A percentile compares a stretch with the other conserved stretches of the same genome.
Evolutionary conservation across 2,329 filamentous ascomycete species (phyloP).

Genomic region (Sporothrix sp.): DNA sequence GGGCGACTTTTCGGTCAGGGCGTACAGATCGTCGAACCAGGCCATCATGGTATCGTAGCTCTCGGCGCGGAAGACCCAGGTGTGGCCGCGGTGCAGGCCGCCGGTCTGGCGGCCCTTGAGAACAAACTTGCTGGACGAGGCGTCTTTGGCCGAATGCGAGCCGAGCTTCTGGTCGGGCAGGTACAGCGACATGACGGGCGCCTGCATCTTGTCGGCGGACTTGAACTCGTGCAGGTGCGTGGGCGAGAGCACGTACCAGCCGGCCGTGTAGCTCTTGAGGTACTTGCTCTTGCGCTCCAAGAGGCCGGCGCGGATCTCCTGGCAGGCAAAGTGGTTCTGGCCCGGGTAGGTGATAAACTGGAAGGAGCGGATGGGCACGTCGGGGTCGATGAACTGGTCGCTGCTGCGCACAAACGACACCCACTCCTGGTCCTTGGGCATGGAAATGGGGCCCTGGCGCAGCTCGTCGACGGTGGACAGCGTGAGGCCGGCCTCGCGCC

Average conservation of each 20-base stretch:
- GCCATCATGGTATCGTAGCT: conserved; percentile 91
- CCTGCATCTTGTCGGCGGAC: conserved; percentile 85
- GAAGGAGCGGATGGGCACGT: conserved; percentile 63
- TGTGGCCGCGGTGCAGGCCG: conserved; percentile 73
- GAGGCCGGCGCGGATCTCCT: conserved; percentile 82
- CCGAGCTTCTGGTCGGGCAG: conserved; percentile 92
- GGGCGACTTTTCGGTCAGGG: conserved; percentile 75
- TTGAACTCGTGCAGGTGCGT: conserved; percentile 99
- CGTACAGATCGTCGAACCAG: conserved; percentile 90
- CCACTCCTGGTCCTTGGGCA: conserved; percentile 94
- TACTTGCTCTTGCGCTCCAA: conserved; percentile 98
- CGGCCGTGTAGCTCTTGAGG: conserved; percentile 90
- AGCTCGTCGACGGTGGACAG: conserved; percentile 72
- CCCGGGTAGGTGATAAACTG: conserved; percentile 88
- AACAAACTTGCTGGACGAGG: conserved; percentile 93
- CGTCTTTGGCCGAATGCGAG: conserved; percentile 72
- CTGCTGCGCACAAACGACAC: conserved; percentile 68
- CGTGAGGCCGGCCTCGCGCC: conserved; percentile 77
- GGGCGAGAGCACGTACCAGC: conserved; percentile 93
- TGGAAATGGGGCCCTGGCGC: conserved; percentile 73
- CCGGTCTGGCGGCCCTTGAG: conserved; percentile 94
- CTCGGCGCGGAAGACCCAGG: conserved; percentile 62
- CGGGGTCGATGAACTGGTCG: conserved; percentile 79
- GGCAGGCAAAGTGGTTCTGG: conserved; percentile 68
- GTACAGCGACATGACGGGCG: conserved; percentile 92